Percentiles rank a stretch among this genome's conserved stretches.
phyloP scores from a whole-genome alignment of 768 basidiomycete species.

The Cystobasidium onofrii region DNA sequence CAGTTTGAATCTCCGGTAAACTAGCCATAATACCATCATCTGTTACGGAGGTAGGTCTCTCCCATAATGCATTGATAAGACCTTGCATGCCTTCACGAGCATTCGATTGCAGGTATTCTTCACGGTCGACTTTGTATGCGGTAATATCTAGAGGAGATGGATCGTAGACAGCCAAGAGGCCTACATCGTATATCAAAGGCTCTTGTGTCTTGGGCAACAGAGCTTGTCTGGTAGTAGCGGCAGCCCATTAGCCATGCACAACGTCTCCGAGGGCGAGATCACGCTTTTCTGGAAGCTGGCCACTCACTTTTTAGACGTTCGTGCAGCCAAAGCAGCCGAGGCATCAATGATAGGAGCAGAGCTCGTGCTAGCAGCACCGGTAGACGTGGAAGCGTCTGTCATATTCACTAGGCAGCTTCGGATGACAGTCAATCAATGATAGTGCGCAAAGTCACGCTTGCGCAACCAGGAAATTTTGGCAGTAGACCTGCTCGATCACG shows the following conservation, averaged over 20 bases:
- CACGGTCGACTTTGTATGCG: conserved; percentile 66
- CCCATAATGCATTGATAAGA: conserved; percentile 69
- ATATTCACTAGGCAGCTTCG: not conserved
- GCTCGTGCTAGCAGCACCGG: conserved; percentile 13
- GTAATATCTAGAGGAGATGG: conserved; percentile 76
- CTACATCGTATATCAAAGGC: conserved; percentile 54
- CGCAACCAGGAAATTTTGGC: not conserved
- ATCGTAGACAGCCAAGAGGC: conserved; percentile 77
- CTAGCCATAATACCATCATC: conserved; percentile 77
- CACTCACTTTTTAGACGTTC: conserved; percentile 22
- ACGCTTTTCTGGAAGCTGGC: not conserved
- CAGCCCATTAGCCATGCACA: not conserved
- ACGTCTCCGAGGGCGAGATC: not conserved
- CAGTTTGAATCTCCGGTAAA: conserved; percentile 67
- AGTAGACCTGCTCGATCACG: not conserved
- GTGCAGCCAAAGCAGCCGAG: conserved; percentile 16
- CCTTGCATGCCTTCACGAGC: conserved; percentile 75
- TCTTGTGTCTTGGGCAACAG: conserved; percentile 7
- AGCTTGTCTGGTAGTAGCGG: conserved; percentile 5
- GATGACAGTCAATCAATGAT: not conserved
- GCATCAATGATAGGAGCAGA: conserved; percentile 16
- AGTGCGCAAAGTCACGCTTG: not conserved
- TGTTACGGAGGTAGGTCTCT: conserved; percentile 61
- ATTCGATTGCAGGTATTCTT: conserved; percentile 67
- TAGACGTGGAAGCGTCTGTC: conserved; percentile 22